A percentile compares a stretch with the other conserved stretches of the same genome.
Conservation (phyloP, 208 protist species). For the Acanthamoeba healyi region DNA sequence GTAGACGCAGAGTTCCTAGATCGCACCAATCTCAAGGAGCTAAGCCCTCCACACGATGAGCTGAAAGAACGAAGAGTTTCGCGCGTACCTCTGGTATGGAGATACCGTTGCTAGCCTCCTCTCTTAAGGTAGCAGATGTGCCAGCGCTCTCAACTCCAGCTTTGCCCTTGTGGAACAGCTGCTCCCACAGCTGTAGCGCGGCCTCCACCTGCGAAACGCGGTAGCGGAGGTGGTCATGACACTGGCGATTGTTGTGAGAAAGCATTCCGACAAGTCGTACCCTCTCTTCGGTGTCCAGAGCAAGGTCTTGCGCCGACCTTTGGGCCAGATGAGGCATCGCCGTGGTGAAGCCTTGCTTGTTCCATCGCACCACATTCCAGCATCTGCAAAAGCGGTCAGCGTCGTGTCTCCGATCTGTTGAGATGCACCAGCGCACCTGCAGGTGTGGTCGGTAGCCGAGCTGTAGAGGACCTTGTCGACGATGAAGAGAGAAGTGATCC, state of each 20-base stretch:
- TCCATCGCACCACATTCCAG: conserved; percentile 37
- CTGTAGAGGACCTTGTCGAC: conserved; percentile 33
- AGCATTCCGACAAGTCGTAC: too few species aligned
- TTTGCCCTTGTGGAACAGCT: background rate
- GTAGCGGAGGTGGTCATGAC: too few species aligned
- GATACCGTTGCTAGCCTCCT: background rate
- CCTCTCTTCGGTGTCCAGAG: background rate
- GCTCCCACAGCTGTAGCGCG: background rate
- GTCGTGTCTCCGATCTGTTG: too few species aligned
- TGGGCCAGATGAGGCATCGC: background rate
- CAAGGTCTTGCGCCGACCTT: background rate
- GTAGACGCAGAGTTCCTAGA: background rate
- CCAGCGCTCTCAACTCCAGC: background rate
- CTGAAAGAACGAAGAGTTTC: background rate
- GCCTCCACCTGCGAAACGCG: background rate
- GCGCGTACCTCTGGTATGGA: background rate
- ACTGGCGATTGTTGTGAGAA: background rate
- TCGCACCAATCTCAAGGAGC: too few species aligned
- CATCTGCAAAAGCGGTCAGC: conserved; percentile 26
- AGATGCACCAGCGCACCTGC: background rate
- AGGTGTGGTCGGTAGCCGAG: conserved; percentile 20
- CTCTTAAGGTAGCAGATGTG: too few species aligned
- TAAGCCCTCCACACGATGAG: background rate
- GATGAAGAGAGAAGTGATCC: conserved; percentile 21
- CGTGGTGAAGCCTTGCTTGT: conserved; percentile 9